Base-by-base conservation (phyloP, 2,329 filamentous ascomycete genomes). In the Hirsutella minnesotensis region DNA sequence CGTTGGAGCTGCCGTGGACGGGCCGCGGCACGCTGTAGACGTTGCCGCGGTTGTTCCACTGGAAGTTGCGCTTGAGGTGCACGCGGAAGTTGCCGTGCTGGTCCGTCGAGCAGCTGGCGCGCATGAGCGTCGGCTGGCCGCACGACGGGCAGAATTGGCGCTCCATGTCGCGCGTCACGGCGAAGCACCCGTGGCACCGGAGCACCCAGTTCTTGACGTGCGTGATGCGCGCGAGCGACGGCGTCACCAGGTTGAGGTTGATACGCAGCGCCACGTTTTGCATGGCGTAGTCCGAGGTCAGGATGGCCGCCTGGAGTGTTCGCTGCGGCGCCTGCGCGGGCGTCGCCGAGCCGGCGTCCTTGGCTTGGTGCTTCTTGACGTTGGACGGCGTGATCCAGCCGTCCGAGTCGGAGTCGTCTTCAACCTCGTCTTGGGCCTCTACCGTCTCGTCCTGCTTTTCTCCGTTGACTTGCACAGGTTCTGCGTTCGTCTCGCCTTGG, bases 221-320 rank as follows among this genome's bases (percentile, higher is more conserved):
- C 31, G 80, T 83, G 58, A 98, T 87, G 54, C 88, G 80, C 48
- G 85, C 75, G 47, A 96, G 70, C 15, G 78, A 75, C 0, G 86
- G 76, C 0, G 89, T 88, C 45, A 95, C 74, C 10, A 95, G 77
- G 58, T 92, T 86, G 42, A 98, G 77, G 66, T 95, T 95, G 70
- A 96, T 94, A 53, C 94, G 86, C 4, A 98, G 74, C 2, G 92
- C 77, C 8, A 96, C 88, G 60, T 96, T 96, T 67, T 96, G 90
- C 86, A 98, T 94, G 43, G 92, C 90, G 64, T 86, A 96, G 68
- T 98, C 92, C 44, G 84, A 88, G 1, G 92, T 96, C 57, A 96
- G 82, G 37, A 90, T 81, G n/a, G 88, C 90, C 15, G 86, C 86
- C 62, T 94, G 82, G 52, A 95, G 82, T 12, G 77, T 78, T 47